phyloP scores from a whole-genome alignment of 768 basidiomycete genomes.

The Rhodotorula graminis region DNA sequence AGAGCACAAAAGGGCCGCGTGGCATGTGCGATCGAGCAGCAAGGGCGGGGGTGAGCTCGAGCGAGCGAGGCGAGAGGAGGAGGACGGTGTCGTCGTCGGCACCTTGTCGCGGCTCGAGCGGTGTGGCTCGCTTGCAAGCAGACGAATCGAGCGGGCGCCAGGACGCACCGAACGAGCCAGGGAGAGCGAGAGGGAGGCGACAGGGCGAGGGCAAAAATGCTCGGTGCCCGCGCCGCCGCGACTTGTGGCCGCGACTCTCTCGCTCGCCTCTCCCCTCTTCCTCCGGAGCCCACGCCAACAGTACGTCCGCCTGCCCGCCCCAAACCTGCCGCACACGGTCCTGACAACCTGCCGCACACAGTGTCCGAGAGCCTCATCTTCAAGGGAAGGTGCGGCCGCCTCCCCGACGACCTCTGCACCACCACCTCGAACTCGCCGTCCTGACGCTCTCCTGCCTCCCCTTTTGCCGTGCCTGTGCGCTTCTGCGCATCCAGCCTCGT shows the following conservation, averaged over 20 bases:
- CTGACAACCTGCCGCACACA: background rate
- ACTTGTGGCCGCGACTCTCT: background rate
- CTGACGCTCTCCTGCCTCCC: background rate
- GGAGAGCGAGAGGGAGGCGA: too few relatives aligned
- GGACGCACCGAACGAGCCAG: too few relatives aligned
- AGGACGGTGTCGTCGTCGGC: too few relatives aligned
- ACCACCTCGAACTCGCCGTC: background rate
- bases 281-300: background rate
- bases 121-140: too few relatives aligned
- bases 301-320: background rate
- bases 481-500: constrained; percentile 16
- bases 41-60: too few relatives aligned
- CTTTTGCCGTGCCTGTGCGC: background rate
- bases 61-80: too few relatives aligned
- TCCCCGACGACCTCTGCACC: background rate
- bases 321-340: background rate
- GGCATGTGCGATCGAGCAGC: too few relatives aligned
- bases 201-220: background rate
- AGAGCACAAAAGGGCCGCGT: too few relatives aligned
- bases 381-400: constrained; percentile 30
- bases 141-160: too few relatives aligned
- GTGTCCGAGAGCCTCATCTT: constrained; percentile 36
- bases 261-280: background rate
- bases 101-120: too few relatives aligned
- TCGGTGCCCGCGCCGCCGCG: background rate